phyloP scores from a whole-genome alignment of 768 basidiomycete genomes.

The Tricholomella constricta region DNA sequence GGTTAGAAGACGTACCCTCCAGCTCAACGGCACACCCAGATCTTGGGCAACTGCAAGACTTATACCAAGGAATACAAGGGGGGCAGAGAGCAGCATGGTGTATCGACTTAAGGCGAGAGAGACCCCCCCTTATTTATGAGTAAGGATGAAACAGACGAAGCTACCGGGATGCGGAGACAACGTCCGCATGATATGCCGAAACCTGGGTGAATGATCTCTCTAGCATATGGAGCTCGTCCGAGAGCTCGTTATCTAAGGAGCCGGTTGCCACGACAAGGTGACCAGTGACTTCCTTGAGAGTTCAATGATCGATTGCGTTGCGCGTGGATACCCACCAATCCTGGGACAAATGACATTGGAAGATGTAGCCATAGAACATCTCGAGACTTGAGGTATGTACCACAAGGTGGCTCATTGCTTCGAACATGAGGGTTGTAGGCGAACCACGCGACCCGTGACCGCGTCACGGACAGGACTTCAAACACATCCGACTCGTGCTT shows the following conservation, averaged over 20 bases:
- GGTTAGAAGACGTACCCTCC: constrained; percentile 38
- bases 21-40: constrained; percentile 41
- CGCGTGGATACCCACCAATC: neutral
- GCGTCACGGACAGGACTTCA: too few relatives aligned
- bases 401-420: too few relatives aligned
- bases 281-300: neutral
- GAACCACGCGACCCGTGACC: too few relatives aligned
- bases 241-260: too few relatives aligned
- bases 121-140: neutral
- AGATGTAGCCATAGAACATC: too few relatives aligned
- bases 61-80: neutral
- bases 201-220: neutral
- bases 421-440: too few relatives aligned
- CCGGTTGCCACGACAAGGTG: neutral
- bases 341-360: neutral
- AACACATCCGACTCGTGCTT: too few relatives aligned
- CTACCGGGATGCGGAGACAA: neutral
- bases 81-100: constrained; percentile 5
- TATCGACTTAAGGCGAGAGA: neutral
- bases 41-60: constrained; percentile 32
- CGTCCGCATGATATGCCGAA: neutral
- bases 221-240: neutral
- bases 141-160: neutral
- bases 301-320: neutral
- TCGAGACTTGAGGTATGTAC: too few relatives aligned